Conservation (phyloP, 257 asterid genomes). For the Solanum stenotomum region DNA sequence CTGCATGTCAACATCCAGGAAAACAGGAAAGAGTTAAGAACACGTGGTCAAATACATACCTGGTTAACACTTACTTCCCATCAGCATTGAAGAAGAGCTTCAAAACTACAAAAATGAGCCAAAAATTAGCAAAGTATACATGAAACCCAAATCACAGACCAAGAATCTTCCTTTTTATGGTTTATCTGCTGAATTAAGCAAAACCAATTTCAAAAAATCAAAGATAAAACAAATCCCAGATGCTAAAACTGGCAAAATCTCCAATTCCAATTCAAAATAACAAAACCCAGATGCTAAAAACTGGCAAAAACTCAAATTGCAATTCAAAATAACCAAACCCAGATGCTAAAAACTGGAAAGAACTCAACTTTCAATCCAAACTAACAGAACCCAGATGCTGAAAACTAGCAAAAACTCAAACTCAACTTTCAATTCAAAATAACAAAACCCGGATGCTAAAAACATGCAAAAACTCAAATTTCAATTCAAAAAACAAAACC, state of each 20-base stretch:
- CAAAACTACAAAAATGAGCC: background rate
- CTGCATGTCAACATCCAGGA: background rate
- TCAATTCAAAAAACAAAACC: background rate
- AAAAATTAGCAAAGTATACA: background rate
- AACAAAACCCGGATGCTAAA: background rate
- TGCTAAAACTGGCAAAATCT: background rate
- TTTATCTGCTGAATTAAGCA: background rate
- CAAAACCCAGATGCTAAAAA: background rate
- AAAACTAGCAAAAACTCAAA: background rate
- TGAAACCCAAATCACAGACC: background rate
- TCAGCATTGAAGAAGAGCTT: background rate
- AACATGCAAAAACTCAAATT: background rate
- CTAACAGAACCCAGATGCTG: too few species aligned
- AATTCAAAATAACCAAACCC: background rate
- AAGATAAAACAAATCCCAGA: background rate
- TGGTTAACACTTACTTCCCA: background rate
- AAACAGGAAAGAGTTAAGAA: background rate
- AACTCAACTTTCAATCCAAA: background rate
- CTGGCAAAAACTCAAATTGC: background rate
- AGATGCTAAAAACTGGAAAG: background rate
- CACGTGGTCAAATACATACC: background rate
- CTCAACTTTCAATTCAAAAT: background rate
- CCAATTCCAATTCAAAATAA: background rate
- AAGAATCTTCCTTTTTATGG: background rate
- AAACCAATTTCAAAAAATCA: background rate